phyloP scores from a whole-genome alignment of 2,329 filamentous ascomycete genomes.

The Knoxdaviesia capensis region DNA sequence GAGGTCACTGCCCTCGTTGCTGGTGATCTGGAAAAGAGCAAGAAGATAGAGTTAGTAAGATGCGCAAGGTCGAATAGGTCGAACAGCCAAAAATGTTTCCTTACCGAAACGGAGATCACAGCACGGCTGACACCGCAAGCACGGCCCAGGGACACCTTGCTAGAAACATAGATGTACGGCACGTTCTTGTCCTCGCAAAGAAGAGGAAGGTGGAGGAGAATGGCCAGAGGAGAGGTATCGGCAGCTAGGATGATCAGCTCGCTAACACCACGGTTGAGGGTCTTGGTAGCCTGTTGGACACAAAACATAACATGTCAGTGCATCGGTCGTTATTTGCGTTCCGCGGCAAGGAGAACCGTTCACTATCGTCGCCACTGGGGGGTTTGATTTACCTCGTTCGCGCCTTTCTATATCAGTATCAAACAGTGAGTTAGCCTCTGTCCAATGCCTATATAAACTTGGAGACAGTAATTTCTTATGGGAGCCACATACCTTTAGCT shows the following conservation, averaged over 20 bases:
- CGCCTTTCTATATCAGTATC: conserved; percentile 38
- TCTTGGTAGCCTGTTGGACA: conserved; percentile 45
- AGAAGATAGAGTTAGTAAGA: not conserved
- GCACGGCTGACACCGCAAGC: conserved; percentile 77
- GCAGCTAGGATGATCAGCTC: conserved; percentile 81
- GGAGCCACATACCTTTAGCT: conserved; percentile 36
- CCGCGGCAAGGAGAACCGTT: conserved; percentile 1
- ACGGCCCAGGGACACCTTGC: conserved; percentile 69
- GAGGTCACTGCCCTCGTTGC: conserved; percentile 77
- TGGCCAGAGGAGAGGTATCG: conserved; percentile 72
- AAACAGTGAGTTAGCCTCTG: not conserved
- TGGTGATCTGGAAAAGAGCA: conserved; percentile 40
- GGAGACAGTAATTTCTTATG: too few relatives aligned
- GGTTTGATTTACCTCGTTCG: conserved; percentile 42
- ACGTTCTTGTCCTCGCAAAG: conserved; percentile 64
- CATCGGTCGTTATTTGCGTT: not conserved
- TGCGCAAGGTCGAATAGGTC: not conserved
- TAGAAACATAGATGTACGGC: conserved; percentile 48
- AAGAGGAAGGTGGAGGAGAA: conserved; percentile 74
- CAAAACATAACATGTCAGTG: not conserved
- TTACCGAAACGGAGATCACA: conserved; percentile 54
- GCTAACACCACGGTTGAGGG: conserved; percentile 73
- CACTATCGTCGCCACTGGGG: too few relatives aligned
- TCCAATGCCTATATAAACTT: not conserved
- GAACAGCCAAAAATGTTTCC: not conserved